Conservation (phyloP, 108 stramenopile genomes). For the Discostella stelligeroides region DNA sequence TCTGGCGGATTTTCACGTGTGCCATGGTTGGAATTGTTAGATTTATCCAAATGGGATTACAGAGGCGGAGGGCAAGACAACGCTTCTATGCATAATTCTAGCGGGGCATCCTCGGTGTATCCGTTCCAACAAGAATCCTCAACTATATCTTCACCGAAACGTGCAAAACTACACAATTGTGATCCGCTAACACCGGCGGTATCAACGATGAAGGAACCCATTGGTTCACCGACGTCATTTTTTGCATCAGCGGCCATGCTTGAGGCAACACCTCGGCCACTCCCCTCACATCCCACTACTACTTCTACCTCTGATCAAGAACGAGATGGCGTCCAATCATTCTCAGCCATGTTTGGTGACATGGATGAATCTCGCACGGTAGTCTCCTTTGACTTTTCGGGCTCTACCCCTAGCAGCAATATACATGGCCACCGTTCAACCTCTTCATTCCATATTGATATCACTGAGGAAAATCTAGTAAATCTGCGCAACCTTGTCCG, state of each 20-base stretch:
- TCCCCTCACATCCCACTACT: conserved; percentile 4
- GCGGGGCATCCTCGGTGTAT: background rate
- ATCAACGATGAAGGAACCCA: conserved; percentile 21
- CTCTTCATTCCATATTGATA: conserved; percentile 63
- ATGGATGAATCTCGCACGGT: conserved; percentile 58
- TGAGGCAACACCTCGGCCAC: conserved; percentile 25
- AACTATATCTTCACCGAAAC: conserved; percentile 26
- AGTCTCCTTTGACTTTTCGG: conserved; percentile 82
- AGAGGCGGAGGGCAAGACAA: conserved; percentile 11
- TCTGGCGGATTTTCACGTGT: conserved; percentile 73
- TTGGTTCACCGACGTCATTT: conserved; percentile 43
- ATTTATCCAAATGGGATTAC: conserved; percentile 77
- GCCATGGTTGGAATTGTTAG: conserved; percentile 87
- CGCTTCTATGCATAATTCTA: background rate
- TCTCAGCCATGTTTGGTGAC: conserved; percentile 51
- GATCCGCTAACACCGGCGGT: conserved; percentile 20
- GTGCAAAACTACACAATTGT: conserved; percentile 17
- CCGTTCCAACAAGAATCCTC: background rate
- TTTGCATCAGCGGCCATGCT: conserved; percentile 38
- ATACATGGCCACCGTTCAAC: background rate
- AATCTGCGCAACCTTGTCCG: conserved; percentile 68
- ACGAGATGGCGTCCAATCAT: conserved; percentile 26
- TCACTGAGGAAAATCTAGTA: conserved; percentile 80
- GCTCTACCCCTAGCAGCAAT: conserved; percentile 25
- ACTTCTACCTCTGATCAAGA: conserved; percentile 7